Evolutionary conservation across 306 rosid species (phyloP).

Genomic region (Sophora flavescens): DNA sequence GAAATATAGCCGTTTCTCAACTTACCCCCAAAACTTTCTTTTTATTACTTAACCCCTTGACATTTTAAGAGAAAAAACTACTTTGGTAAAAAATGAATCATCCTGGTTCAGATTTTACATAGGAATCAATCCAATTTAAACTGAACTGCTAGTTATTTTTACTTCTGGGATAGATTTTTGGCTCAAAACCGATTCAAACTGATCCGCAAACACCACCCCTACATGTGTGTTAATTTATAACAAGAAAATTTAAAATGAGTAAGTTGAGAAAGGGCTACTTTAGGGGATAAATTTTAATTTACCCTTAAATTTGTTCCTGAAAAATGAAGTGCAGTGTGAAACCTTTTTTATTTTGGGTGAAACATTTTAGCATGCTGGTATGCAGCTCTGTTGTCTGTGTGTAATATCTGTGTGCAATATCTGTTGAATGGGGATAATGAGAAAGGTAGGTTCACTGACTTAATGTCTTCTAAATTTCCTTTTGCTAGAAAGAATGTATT

Average conservation of each 20-base stretch:
- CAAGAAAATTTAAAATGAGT: neutral
- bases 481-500: constrained; percentile 14
- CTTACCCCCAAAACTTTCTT: neutral
- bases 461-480: constrained; percentile 9
- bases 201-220: no score
- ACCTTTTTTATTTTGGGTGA: neutral
- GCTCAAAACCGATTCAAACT: no score
- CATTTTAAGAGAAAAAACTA: neutral
- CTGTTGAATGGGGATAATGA: constrained; percentile 35
- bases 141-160: no score
- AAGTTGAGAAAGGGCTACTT: neutral
- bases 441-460: constrained; percentile 32
- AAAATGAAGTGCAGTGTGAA: neutral
- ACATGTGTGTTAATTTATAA: no score
- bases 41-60: neutral
- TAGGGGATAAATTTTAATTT: neutral
- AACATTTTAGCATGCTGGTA: constrained; percentile 34
- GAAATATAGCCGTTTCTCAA: neutral
- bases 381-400: no score
- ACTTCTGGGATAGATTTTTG: no score
- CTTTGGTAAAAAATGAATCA: no score
- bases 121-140: no score
- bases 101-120: no score
- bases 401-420: no score
- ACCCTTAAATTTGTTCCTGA: constrained; percentile 2